Conservation (phyloP, 441 rosid genomes). For the Codiaeum variegatum region DNA sequence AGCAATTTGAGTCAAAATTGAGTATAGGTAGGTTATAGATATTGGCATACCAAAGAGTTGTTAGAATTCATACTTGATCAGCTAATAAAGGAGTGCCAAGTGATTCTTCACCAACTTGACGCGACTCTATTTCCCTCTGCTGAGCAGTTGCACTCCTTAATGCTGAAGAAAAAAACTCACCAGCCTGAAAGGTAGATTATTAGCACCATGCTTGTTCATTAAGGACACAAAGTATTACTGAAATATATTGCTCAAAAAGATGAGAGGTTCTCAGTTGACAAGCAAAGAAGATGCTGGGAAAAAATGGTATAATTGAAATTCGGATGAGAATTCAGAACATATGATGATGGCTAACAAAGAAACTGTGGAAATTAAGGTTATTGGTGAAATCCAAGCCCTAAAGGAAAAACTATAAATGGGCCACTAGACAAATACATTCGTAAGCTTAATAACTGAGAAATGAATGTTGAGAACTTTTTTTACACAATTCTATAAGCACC, state of each 20-base stretch:
- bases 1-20: conserved; percentile 12
- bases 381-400: not conserved
- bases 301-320: not conserved
- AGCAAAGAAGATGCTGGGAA: not conserved
- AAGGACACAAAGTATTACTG: not conserved
- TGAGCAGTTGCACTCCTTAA: conserved; percentile 57
- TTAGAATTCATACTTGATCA: conserved; percentile 44
- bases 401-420: not conserved
- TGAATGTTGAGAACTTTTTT: not conserved
- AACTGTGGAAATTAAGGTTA: not conserved
- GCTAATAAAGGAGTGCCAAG: conserved; percentile 69
- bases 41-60: not conserved
- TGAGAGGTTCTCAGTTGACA: not conserved
- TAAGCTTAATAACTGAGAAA: not conserved
- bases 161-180: conserved; percentile 69
- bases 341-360: not conserved
- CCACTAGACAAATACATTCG: not conserved
- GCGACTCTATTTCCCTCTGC: conserved; percentile 64
- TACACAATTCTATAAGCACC: not conserved
- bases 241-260: conserved; percentile 4
- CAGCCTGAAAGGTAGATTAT: conserved; percentile 48
- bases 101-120: conserved; percentile 52
- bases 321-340: conserved; percentile 1
- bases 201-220: not conserved
- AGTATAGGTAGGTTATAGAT: conserved; percentile 10